Evolutionary conservation across 1,139 yeast genomes (phyloP), one percentile per base, ranked within the genome.

Genomic region (Hyphopichia burtonii): DNA sequence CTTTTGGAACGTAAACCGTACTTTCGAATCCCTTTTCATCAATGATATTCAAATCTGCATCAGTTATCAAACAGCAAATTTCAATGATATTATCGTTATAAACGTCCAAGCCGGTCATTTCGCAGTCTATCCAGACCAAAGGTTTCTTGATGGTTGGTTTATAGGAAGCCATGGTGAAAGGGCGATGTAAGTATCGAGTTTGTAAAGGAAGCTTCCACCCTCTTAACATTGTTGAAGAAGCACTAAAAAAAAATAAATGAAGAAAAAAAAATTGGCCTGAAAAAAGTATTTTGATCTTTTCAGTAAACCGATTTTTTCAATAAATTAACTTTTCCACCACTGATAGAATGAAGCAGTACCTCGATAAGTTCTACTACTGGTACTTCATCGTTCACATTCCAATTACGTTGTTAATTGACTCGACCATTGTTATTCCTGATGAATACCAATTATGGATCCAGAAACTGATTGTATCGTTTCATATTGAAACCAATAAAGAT

Each of bases 101-200:
- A 19, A 83, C 82, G 53, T 93, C 86, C 38, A 94, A 68, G 0
- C 99, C 99, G 0, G 99, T 94, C 99, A 94, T 94, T 52, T 69
- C 76, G 52, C 77, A 72, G 64, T 90, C 97, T 22, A 90, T 76
- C 97, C 97, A 90, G 3, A 90, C 94, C 17, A 87, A 62, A 5
- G 82, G 76, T 40, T 61, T 58, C 22, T 18, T 30, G 32, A 30
- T 30, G 16, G 32, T 7, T 30, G 28, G 28, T 4, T 8, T 25
- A 25, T 25, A 5, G 8, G 23, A 20, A 8, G 23, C 23, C 23
- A 20, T 20, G 5, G 5, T 20, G 8, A 20, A 20, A 20, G 23
- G 8, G 8, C 23, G 23, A 20, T 20, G 23, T 5, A 20, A 20
- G 8, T 20, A 20, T 20, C 23, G 23, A 8, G 23, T 20, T 20